Evolutionary conservation across 495 filamentous ascomycete species (phyloP).

Genomic region (Antarctomyces pellizariae): DNA sequence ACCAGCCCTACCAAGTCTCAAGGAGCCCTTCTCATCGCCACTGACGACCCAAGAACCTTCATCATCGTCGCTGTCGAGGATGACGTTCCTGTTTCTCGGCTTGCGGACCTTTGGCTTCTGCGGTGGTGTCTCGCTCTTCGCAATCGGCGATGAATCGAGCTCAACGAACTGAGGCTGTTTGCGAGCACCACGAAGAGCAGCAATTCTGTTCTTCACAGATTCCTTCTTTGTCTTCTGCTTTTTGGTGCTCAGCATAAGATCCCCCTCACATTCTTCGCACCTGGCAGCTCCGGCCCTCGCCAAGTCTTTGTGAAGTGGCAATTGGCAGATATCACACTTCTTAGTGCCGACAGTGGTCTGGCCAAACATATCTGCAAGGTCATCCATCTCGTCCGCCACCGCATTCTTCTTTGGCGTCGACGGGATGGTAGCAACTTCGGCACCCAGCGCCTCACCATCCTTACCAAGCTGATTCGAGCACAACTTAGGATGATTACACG

Average conservation of each 20-base stretch:
- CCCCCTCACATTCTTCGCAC: conserved; percentile 49
- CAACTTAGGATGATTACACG: conserved; percentile 81
- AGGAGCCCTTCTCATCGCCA: conserved; percentile 28
- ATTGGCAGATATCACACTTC: conserved; percentile 76
- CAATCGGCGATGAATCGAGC: too few relatives aligned
- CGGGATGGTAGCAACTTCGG: conserved; percentile 23
- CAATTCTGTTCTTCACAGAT: conserved; percentile 19
- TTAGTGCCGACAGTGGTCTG: conserved; percentile 58
- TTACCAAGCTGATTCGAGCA: conserved; percentile 64
- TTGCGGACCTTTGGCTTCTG: conserved; percentile 18
- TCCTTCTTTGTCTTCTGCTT: conserved; percentile 16
- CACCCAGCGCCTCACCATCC: conserved; percentile 62
- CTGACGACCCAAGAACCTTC: conserved; percentile 60
- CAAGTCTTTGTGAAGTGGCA: conserved; percentile 36
- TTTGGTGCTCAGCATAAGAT: conserved; percentile 24
- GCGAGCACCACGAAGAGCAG: too few relatives aligned
- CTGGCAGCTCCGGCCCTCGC: conserved; percentile 31
- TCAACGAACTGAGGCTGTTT: too few relatives aligned
- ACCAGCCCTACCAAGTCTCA: conserved; percentile 50
- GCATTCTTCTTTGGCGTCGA: conserved; percentile 24
- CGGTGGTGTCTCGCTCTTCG: conserved; percentile 22
- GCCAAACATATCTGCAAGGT: conserved; percentile 63
- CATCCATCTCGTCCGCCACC: conserved; percentile 41
- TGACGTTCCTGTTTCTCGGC: conserved; percentile 24
- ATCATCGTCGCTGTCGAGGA: conserved; percentile 43